Evolutionary conservation across 202 grass and related monocot species (phyloP), one percentile per base, ranked within the genome.

Genomic region (Setaria viridis): DNA sequence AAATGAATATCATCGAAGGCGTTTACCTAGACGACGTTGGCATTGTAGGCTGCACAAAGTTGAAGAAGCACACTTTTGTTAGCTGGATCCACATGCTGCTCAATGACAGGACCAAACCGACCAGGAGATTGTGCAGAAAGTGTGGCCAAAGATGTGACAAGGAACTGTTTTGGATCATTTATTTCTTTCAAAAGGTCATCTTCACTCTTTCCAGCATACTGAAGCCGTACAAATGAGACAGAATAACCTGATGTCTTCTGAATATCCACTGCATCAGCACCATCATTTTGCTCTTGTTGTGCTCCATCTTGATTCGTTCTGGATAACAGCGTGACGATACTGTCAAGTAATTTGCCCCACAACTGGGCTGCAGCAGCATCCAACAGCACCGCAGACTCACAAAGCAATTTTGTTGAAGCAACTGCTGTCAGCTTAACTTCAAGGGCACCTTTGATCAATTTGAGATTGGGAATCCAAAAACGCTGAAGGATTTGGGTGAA

Each of bases 121-220:
- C 93, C 90, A 56, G 96, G 96, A 76, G 89, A 91, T 39, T 87
- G 90, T 3, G 67, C 85, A 85, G 93, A 95, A 80, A 99, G 88
- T 56, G 90, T 68, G 2, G 90, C 85, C 72, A 99, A 84, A 62
- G 91, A 95, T 82, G 91, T 92, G 64, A 99, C 91, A 32, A 95
- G 45, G 78, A 91, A 94, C 79, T 99, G 88, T 65, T 95, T 99
- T 85, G 90, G 86, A 80, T 99, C 96, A 76, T 69, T 90, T 78
- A 99, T 91, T 82, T 99, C 96, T 73, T 92, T 99, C 71, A 99
- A 86, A 48, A 94, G 90, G 80, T 94, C 91, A 89, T 95, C 91
- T 76, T 99, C 96, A 79, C 92, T 95, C 80, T 89, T 99, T 70
- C 96, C 93, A 32, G 90, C 88, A 90, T 94, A 94, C 42, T 99